Percentiles rank a stretch among this genome's conserved stretches.
Evolutionary conservation across 257 asterid species (phyloP).

Genomic region (Voacanga thouarsii): DNA sequence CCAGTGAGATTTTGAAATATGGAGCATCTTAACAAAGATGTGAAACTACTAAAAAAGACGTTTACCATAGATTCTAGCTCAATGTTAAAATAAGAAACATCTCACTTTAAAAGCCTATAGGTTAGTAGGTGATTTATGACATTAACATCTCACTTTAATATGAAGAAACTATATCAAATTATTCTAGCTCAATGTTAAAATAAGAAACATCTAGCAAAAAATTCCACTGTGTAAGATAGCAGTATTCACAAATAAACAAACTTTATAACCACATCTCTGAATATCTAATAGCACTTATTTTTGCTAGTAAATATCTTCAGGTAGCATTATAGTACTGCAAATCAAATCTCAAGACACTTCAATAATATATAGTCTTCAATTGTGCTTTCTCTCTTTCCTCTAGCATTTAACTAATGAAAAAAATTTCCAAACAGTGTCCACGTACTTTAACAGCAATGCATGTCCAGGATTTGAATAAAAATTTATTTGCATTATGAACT

Average conservation of each 20-base stretch:
- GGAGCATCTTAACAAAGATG: not conserved
- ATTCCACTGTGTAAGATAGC: not conserved
- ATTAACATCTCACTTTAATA: not conserved
- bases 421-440: too few species aligned
- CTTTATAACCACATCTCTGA: not conserved
- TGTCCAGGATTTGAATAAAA: too few species aligned
- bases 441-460: too few species aligned
- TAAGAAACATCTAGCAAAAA: not conserved
- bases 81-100: too few species aligned
- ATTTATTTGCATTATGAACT: not conserved
- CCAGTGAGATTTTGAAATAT: constrained; percentile 1
- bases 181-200: not conserved
- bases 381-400: not conserved
- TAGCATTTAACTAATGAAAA: not conserved
- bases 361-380: not conserved
- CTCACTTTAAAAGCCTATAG: not conserved
- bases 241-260: not conserved
- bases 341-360: not conserved
- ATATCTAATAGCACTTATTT: not conserved
- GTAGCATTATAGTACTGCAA: too few species aligned
- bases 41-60: not conserved
- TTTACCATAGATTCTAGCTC: constrained; percentile 42
- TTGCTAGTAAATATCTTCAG: too few species aligned
- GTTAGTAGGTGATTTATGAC: not conserved
- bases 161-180: too few species aligned